phyloP scores from a whole-genome alignment of 768 basidiomycete genomes.

The Tricholoma terreum region DNA sequence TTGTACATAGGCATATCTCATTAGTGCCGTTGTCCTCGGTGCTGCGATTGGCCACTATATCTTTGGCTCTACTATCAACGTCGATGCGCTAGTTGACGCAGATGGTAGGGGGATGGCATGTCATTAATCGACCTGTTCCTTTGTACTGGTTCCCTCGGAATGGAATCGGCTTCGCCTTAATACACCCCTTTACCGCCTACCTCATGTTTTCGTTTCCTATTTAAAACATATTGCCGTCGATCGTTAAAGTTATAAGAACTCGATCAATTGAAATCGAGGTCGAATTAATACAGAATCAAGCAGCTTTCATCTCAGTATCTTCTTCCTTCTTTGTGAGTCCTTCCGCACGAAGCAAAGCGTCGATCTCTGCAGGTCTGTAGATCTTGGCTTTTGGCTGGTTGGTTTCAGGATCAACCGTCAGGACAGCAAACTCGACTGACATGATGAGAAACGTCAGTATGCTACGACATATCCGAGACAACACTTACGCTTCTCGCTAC shows the following conservation, averaged over 20 bases:
- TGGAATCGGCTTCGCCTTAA: neutral
- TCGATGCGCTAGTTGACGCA: conserved; percentile 48
- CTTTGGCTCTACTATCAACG: conserved; percentile 64
- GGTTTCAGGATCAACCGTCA: conserved; percentile 77
- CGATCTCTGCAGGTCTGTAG: conserved; percentile 85
- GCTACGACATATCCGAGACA: conserved; percentile 1
- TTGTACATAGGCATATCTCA: conserved; percentile 71
- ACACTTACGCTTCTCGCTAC: conserved; percentile 89
- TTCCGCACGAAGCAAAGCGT: conserved; percentile 73
- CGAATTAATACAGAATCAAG: conserved; percentile 34
- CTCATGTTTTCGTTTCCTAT: neutral
- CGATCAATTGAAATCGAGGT: conserved; percentile 17
- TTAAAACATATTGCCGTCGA: neutral
- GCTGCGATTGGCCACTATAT: conserved; percentile 82
- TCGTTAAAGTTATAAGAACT: neutral
- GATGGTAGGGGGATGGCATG: conserved; percentile 75
- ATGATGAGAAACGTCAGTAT: conserved; percentile 1
- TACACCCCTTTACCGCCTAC: no score
- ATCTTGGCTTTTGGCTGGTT: conserved; percentile 88
- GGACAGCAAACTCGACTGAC: conserved; percentile 92
- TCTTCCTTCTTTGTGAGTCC: conserved; percentile 87
- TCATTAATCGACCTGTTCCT: conserved; percentile 45
- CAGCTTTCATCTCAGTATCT: conserved; percentile 72
- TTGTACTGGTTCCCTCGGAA: neutral
- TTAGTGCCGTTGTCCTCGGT: conserved; percentile 76